Percentiles rank a stretch among this genome's conserved stretches.
These are phyloP conservation scores for Dictyostelium firmibasis DNA, from an alignment of 78 protist genomes.

Conservation along the genomic window DNA sequence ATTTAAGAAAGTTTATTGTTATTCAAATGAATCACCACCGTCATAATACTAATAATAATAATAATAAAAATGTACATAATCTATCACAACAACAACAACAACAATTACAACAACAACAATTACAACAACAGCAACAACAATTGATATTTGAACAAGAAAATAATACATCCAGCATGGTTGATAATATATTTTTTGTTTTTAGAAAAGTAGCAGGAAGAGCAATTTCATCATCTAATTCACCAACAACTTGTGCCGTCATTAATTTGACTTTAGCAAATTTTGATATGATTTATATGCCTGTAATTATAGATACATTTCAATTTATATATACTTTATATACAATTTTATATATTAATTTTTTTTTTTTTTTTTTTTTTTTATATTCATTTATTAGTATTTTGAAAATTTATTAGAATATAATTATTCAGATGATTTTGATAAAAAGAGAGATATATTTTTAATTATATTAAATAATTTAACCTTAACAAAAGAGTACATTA, in stretches of 20 bases:
- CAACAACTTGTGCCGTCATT: conserved; percentile 52
- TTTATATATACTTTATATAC: not conserved
- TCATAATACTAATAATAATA: not conserved
- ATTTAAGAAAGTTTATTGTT: conserved; percentile 24
- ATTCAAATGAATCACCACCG: not conserved
- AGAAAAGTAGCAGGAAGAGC: conserved; percentile 49
- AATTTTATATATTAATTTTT: not conserved
- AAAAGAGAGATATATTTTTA: conserved; percentile 51
- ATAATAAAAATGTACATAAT: not conserved
- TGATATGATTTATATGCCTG: conserved; percentile 57
- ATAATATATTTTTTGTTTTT: conserved; percentile 63
- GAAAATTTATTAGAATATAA: conserved; percentile 42
- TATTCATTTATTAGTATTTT: too few species aligned
- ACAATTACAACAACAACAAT: not conserved
- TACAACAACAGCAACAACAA: not conserved
- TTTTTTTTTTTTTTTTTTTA: not conserved
- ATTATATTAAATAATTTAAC: conserved; percentile 49
- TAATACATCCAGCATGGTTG: conserved; percentile 51
- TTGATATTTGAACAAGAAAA: conserved; percentile 1
- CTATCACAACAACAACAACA: not conserved
- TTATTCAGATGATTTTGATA: conserved; percentile 43
- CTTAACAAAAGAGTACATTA: conserved; percentile 4
- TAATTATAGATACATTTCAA: not conserved
- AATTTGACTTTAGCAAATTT: conserved; percentile 39
- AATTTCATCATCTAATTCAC: conserved; percentile 22